phyloP scores from a whole-genome alignment of 805 yeast genomes.

The Saturnispora mendoncae region DNA sequence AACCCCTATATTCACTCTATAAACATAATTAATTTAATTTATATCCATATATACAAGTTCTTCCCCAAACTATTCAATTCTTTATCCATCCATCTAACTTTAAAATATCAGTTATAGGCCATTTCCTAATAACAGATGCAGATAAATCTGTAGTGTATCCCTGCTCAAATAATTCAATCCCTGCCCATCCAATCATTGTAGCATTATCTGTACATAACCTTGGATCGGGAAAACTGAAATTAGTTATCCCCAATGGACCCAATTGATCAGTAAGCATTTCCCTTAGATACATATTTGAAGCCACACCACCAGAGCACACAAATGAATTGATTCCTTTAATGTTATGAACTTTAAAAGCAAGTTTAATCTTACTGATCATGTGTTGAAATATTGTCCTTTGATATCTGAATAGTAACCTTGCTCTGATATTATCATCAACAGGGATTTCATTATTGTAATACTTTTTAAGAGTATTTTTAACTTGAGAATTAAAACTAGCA shows the following conservation, averaged over 20 bases:
- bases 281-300: slow-evolving; percentile 58
- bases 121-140: slow-evolving; percentile 62
- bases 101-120: slow-evolving; percentile 62
- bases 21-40: neutral
- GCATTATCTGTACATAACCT: slow-evolving; percentile 89
- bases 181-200: slow-evolving; percentile 96
- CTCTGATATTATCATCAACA: slow-evolving; percentile 22
- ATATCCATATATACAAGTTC: slow-evolving; percentile 3
- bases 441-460: slow-evolving; percentile 17
- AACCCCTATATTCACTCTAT: slow-evolving; percentile 33
- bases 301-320: slow-evolving; percentile 93
- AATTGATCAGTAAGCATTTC: slow-evolving; percentile 33
- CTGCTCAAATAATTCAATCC: slow-evolving; percentile 71
- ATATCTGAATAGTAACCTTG: slow-evolving; percentile 45
- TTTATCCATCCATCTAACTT: slow-evolving; percentile 43
- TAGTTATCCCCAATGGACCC: slow-evolving; percentile 24
- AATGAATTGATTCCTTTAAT: slow-evolving; percentile 37
- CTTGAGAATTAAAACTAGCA: slow-evolving; percentile 48
- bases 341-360: slow-evolving; percentile 36
- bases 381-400: slow-evolving; percentile 70
- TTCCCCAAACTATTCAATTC: too few relatives aligned
- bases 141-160: slow-evolving; percentile 42
- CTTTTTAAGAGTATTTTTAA: slow-evolving; percentile 23
- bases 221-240: slow-evolving; percentile 59
- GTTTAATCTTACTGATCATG: slow-evolving; percentile 51